Percentiles rank a stretch among this genome's conserved stretches.
Conservation (phyloP, 306 rosid species). For the Vigna radiata region DNA sequence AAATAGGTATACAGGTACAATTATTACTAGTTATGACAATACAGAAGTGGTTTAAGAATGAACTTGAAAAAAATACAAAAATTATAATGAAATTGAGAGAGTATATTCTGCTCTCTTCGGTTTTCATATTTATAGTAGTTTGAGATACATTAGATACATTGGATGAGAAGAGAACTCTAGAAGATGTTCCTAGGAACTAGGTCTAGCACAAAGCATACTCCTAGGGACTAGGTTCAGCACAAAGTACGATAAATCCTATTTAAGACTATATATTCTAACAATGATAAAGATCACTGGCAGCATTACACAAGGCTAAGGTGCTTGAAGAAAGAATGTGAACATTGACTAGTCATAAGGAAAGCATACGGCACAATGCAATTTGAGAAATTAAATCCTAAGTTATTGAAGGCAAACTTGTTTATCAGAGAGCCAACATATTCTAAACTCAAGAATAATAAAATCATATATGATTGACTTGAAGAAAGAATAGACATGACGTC, state of each 20-base stretch:
- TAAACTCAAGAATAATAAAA: constrained; percentile 13
- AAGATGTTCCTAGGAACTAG: too few species aligned
- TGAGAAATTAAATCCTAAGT: constrained; percentile 15
- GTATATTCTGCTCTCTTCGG: too few species aligned
- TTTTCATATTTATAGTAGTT: too few species aligned
- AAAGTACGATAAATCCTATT: too few species aligned
- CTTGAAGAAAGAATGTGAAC: constrained; percentile 7
- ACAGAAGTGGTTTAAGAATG: constrained; percentile 15
- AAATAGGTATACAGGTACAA: neutral
- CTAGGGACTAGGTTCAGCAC: too few species aligned
- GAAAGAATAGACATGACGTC: constrained; percentile 18
- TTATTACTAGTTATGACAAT: constrained; percentile 18
- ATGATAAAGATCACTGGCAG: neutral
- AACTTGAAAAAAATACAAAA: too few species aligned
- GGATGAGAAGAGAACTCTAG: too few species aligned
- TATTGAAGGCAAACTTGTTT: constrained; percentile 25
- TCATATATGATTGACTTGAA: constrained; percentile 15
- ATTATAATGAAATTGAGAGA: too few species aligned
- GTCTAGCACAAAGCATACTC: too few species aligned
- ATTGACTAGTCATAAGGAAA: neutral
- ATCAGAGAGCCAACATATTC: constrained; percentile 12
- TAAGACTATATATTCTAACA: too few species aligned
- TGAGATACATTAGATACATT: too few species aligned
- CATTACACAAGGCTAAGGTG: neutral
- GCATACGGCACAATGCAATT: constrained; percentile 16